Conservation (phyloP, 495 filamentous ascomycete species). For the Aspergillus steynii region DNA sequence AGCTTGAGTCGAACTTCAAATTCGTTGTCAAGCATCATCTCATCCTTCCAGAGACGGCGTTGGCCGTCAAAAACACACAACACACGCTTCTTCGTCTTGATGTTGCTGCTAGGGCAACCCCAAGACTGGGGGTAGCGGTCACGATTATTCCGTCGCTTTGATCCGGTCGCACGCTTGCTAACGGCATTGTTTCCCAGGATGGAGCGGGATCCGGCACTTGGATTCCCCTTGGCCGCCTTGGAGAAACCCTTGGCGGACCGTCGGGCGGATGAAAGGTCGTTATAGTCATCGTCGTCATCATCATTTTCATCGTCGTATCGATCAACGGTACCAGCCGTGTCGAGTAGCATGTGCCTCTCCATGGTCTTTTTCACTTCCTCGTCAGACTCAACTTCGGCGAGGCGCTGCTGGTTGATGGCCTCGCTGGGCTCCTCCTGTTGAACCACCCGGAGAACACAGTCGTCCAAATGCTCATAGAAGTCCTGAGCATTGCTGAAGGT, state of each 20-base stretch:
- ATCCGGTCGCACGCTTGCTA: constrained; percentile 52
- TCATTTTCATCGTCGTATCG: constrained; percentile 57
- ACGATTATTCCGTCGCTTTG: constrained; percentile 77
- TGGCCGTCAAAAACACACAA: constrained; percentile 89
- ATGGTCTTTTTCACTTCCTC: constrained; percentile 80
- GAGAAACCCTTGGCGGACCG: constrained; percentile 52
- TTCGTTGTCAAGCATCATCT: constrained; percentile 97
- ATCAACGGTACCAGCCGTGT: constrained; percentile 51
- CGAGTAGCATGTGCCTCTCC: constrained; percentile 72
- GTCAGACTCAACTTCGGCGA: constrained; percentile 82
- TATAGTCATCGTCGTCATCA: constrained; percentile 65
- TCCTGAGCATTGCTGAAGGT: constrained; percentile 95
- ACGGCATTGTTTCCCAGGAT: constrained; percentile 51
- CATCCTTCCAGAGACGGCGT: constrained; percentile 90
- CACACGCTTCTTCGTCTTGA: constrained; percentile 97
- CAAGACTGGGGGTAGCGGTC: constrained; percentile 90
- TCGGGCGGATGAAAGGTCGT: constrained; percentile 39
- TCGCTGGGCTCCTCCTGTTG: constrained; percentile 96
- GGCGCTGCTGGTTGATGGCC: constrained; percentile 85
- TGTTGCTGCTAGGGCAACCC: constrained; percentile 86
- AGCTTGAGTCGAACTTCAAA: constrained; percentile 89
- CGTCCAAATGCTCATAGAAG: constrained; percentile 98
- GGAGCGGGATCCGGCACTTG: constrained; percentile 39
- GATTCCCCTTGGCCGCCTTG: constrained; percentile 39
- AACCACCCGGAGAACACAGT: constrained; percentile 96